Base-by-base conservation (phyloP, 2,329 filamentous ascomycete genomes). In the Beauveria varroae region DNA sequence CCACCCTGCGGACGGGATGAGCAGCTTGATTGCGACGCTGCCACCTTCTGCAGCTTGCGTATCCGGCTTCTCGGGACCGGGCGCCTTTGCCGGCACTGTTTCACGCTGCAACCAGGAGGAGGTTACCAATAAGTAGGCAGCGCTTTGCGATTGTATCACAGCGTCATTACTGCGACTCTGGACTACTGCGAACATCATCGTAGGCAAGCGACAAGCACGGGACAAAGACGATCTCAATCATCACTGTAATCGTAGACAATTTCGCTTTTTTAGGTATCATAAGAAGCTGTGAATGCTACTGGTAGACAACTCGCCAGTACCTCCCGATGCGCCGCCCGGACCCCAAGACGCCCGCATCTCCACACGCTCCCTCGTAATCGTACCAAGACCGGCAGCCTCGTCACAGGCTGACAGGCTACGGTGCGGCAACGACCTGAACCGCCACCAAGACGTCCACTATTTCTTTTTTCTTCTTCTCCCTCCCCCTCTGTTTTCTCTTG, bases 61-160 rank as follows among this genome's bases (percentile, higher is more conserved):
- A 61, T 61, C 59, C 59, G 59, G 59, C n/a, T 61, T 61, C 20
- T 46, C 51, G 52, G 59, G 44, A 54, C 46, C 52, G 52, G 34
- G 34, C 34, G 34, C 5, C 34, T 37, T 37, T 37, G 50, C 22
- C 28, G 30, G 58, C 16, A 28, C 20, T 52, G 52, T 43, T 44
- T 44, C 40, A 30, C 8, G 6, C 3, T 26, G 26, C 41, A 28
- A n/a, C 37, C 53, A 9, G 47, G 14, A n/a, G 10, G 30, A 14
- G 34, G 34, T 37, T 14, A 37, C 34, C 34, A 5, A 16, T 37
- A 20, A 10, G 6, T 9, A 50, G 18, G 3, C 22, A 14, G 24
- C 16, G 9, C 16, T 26, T 20, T 12, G 20, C 22, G 44, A 20
- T 24, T 24, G 18, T 3, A 20, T 20, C 16, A 46, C 44, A 24